Base-by-base conservation (phyloP, 495 filamentous ascomycete genomes). In the Aspergillus nanangensis region DNA sequence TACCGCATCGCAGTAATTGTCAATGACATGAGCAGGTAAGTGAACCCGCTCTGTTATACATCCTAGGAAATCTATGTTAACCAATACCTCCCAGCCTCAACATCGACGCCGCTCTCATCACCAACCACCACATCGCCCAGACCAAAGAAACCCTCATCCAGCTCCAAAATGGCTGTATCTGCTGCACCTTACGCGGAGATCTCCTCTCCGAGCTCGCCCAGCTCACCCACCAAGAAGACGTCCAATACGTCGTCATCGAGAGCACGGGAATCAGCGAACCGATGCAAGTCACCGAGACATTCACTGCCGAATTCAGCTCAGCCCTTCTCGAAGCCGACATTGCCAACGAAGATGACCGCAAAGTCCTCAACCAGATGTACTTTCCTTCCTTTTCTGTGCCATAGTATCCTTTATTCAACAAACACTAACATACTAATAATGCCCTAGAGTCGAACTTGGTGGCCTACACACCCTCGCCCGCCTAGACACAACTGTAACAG, bases 81-180 rank as follows among this genome's bases (percentile, higher is more conserved):
- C 11, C 8, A 23, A 3, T 7, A 8, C 7, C 15, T 13, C 10
- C 3, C 29, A 76, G 71, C 3, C 55, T 81, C 15, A 81, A 80
- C 48, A 74, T 81, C 50, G 78, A 81, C 48, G 77, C 76, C 1
- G 60, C 72, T n/a, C 66, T 80, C 5, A 73, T 81, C 23, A 65
- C 61, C 7, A 61, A 75, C 41, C 76, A 79, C 62, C 67, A 70
- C 32, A 63, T 80, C 50, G 67, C 64, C 34, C 62, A 71, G 33
- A 74, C 66, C n/a, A 63, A 76, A 37, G 75, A 81, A 45, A 77
- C 77, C 44, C 62, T 82, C 36, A 74, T 82, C n/a, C 70, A 74
- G 38, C 63, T 82, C 37, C 78, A 82, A 48, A 82, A 82, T 34
- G 79, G 78, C 5, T 82, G 79, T 46, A 82, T 82, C 44, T 82